A percentile compares a stretch with the other conserved stretches of the same genome.
Evolutionary conservation across 2,329 filamentous ascomycete genomes (phyloP).

Genomic region (Peltaster fructicola): DNA sequence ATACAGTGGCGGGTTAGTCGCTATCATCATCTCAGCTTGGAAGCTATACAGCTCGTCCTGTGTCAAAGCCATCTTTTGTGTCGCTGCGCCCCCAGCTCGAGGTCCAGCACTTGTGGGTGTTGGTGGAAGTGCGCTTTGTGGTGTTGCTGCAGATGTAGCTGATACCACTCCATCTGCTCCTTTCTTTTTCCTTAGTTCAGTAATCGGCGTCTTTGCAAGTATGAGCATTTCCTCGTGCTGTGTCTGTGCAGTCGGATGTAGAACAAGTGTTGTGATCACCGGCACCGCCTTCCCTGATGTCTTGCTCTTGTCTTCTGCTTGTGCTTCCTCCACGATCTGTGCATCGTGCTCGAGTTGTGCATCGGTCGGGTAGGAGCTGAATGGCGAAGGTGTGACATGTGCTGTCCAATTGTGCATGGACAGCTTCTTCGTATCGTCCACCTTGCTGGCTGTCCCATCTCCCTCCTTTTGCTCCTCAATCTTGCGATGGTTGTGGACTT

Average conservation of each 20-base stretch:
- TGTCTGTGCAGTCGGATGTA: slow-evolving; percentile 67
- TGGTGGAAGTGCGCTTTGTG: slow-evolving; percentile 40
- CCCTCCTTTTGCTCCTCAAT: slow-evolving; percentile 32
- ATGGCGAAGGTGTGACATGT: slow-evolving; percentile 77
- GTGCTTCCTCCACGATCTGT: slow-evolving; percentile 21
- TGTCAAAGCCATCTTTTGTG: slow-evolving; percentile 59
- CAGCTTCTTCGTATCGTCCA: slow-evolving; percentile 45
- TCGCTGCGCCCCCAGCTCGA: slow-evolving; percentile 50
- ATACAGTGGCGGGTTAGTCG: slow-evolving; percentile 56
- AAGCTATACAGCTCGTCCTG: slow-evolving; percentile 53
- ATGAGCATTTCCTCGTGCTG: slow-evolving; percentile 59
- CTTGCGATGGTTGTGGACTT: slow-evolving; percentile 76
- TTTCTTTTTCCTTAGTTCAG: slow-evolving; percentile 32
- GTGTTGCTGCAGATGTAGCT: slow-evolving; percentile 13
- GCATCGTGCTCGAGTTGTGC: slow-evolving; percentile 5
- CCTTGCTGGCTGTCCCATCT: no score
- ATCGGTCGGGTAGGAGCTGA: slow-evolving; percentile 47
- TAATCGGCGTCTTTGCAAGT: slow-evolving; percentile 50
- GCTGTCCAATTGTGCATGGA: slow-evolving; percentile 88
- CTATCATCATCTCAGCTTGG: slow-evolving; percentile 57
- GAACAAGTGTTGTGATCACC: slow-evolving; percentile 57
- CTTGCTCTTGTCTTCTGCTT: slow-evolving; percentile 21
- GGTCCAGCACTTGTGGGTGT: slow-evolving; percentile 37
- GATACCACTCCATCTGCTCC: slow-evolving; percentile 11
- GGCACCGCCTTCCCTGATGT: slow-evolving; percentile 23